Percentiles rank a stretch among this genome's conserved stretches.
phyloP scores from a whole-genome alignment of 2,329 filamentous ascomycete species.

The Myriosclerotinia duriaeana region DNA sequence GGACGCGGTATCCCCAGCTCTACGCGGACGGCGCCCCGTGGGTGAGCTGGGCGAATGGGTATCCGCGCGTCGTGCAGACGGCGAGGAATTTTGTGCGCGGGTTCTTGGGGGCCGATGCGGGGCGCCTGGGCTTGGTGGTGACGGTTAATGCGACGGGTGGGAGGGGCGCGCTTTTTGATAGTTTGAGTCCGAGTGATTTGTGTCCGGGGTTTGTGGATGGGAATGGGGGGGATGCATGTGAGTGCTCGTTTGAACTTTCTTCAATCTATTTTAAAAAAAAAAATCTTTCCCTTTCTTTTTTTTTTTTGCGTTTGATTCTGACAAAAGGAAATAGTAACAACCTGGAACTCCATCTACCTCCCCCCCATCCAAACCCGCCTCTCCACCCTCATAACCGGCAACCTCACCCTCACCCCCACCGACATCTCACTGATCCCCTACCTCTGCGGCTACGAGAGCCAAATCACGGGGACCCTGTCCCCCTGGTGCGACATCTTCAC shows the following conservation, averaged over 20 bases:
- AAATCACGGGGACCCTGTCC: conserved; percentile 61
- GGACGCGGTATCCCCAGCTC: conserved; percentile 50
- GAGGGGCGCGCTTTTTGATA: conserved; percentile 56
- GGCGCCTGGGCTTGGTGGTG: conserved; percentile 54
- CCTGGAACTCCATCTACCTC: conserved; percentile 17
- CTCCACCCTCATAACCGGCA: conserved; percentile 41
- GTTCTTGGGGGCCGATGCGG: conserved; percentile 57
- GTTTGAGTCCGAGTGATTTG: conserved; percentile 60
- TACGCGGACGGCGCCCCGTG: conserved; percentile 49
- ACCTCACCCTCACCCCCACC: conserved; percentile 52
- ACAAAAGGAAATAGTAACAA: not conserved
- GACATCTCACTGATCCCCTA: conserved; percentile 63
- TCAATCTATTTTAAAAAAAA: not conserved
- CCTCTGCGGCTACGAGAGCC: conserved; percentile 69
- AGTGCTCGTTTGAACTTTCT: conserved; percentile 17
- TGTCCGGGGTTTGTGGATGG: conserved; percentile 59
- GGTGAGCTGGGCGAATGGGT: conserved; percentile 65
- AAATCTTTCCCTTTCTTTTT: no score
- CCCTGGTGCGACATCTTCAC: conserved; percentile 64
- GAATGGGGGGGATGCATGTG: conserved; percentile 47
- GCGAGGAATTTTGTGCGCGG: conserved; percentile 61
- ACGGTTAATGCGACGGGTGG: conserved; percentile 58
- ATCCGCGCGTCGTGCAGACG: conserved; percentile 62
- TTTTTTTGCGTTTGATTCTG: not conserved
- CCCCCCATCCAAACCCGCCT: conserved; percentile 16